A percentile compares a stretch with the other conserved stretches of the same genome.
Conservation (phyloP, 1,139 yeast species). For the Yamadazyma atlantica region DNA sequence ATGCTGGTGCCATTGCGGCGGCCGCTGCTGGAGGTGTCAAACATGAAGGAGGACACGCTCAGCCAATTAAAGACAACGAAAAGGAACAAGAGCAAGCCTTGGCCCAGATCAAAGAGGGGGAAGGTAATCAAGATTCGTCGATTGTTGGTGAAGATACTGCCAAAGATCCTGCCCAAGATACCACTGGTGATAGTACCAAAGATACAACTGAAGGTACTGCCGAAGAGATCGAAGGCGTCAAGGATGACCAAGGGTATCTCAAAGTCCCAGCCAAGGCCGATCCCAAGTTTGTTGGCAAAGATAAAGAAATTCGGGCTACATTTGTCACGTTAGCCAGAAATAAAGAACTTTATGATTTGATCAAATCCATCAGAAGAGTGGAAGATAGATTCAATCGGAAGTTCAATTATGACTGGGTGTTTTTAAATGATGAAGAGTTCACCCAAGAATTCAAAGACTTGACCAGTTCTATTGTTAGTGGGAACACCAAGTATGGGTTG, state of each 20-base stretch:
- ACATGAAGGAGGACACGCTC: conserved; percentile 3
- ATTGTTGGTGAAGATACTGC: not conserved
- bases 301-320: conserved; percentile 53
- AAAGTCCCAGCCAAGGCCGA: conserved; percentile 11
- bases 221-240: not conserved
- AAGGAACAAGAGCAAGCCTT: conserved; percentile 17
- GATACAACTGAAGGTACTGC: no score
- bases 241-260: conserved; percentile 7
- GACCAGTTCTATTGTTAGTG: conserved; percentile 52
- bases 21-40: conserved; percentile 1
- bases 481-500: conserved; percentile 59
- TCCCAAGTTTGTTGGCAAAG: conserved; percentile 15
- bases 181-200: no score
- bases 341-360: conserved; percentile 60
- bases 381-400: conserved; percentile 72
- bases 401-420: conserved; percentile 79
- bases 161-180: no score
- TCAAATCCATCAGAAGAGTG: conserved; percentile 62
- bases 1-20: not conserved
- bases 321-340: conserved; percentile 63
- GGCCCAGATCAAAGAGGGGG: conserved; percentile 10
- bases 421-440: conserved; percentile 66
- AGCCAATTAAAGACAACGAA: conserved; percentile 19
- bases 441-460: conserved; percentile 53
- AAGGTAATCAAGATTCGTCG: not conserved